A percentile compares a stretch with the other conserved stretches of the same genome.
Evolutionary conservation across 1,139 yeast species (phyloP).

Genomic region (Hyphopichia khmerensis): DNA sequence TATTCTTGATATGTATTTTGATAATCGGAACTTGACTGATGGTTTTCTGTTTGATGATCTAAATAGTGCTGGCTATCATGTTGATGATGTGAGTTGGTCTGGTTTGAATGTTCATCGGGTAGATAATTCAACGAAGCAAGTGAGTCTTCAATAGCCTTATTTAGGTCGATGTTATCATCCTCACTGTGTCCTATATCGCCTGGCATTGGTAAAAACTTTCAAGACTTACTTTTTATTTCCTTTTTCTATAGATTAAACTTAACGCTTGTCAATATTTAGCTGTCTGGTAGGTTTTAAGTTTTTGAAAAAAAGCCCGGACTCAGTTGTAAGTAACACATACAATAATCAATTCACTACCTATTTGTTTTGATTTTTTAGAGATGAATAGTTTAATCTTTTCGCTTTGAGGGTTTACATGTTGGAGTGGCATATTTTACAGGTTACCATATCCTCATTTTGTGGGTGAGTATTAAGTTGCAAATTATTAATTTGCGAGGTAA

Average conservation of each 20-base stretch:
- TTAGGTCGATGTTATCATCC: conserved; percentile 3
- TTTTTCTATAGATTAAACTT: neutral
- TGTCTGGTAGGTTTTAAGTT: too few species aligned
- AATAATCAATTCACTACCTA: neutral
- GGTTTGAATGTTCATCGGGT: neutral
- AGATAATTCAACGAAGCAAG: neutral
- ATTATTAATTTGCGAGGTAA: neutral
- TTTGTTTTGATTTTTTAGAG: conserved; percentile 4
- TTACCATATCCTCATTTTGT: neutral
- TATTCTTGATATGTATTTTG: neutral
- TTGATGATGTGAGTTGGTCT: neutral
- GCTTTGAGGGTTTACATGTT: neutral
- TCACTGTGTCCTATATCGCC: neutral
- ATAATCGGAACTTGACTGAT: neutral
- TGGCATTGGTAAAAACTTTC: neutral
- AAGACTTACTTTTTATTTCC: neutral
- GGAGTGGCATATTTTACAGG: neutral
- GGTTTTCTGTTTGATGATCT: neutral
- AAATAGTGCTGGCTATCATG: neutral
- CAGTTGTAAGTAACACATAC: neutral
- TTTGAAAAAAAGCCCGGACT: too few species aligned
- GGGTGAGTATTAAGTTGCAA: neutral
- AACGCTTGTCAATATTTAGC: too few species aligned
- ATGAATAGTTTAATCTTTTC: neutral
- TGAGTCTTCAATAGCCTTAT: conserved; percentile 1